phyloP scores from a whole-genome alignment of 345 rosid genomes.

The Schrenkiella parvula region DNA sequence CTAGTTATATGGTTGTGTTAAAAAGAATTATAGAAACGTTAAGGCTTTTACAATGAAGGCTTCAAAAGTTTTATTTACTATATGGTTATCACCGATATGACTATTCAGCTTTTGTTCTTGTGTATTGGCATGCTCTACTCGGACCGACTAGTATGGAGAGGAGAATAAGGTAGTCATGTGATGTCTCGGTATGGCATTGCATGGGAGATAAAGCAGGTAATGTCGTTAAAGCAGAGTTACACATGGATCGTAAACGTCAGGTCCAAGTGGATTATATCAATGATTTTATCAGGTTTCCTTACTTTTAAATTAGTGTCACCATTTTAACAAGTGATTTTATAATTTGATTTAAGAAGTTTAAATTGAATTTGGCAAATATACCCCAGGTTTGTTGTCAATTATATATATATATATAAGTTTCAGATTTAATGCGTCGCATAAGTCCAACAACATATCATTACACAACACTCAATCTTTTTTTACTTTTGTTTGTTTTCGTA shows the following conservation, averaged over 20 bases:
- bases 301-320: background rate
- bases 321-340: background rate
- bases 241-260: conserved; percentile 7
- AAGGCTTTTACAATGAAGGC: background rate
- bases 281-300: background rate
- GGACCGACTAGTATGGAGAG: conserved; percentile 17
- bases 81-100: conserved; percentile 3
- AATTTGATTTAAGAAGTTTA: background rate
- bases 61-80: background rate
- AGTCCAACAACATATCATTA: conserved; percentile 8
- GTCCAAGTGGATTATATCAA: background rate
- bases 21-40: background rate
- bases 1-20: too few relatives aligned
- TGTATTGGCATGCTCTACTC: conserved; percentile 23
- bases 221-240: conserved; percentile 20
- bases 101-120: background rate
- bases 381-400: background rate
- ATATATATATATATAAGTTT: background rate
- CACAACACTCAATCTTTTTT: background rate
- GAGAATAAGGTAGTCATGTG: conserved; percentile 19
- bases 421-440: background rate
- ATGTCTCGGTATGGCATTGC: conserved; percentile 17
- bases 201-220: conserved; percentile 22
- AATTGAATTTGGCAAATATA: background rate
- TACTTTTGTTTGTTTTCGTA: background rate